Conservation (phyloP, 2,329 filamentous ascomycete species). For the Sclerotinia subarctica region DNA sequence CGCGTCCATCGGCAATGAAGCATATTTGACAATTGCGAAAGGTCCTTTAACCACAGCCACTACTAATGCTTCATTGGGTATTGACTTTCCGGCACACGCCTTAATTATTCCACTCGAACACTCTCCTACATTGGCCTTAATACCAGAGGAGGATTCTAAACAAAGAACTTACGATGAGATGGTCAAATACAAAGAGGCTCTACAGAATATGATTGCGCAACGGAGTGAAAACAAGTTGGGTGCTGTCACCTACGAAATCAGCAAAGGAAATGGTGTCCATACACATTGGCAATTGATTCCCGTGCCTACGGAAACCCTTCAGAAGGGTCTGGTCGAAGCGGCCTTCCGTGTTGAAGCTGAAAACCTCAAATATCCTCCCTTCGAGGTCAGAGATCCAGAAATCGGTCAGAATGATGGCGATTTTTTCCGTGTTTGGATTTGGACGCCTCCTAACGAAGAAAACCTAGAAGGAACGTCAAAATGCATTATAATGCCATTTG, state of each 20-base stretch:
- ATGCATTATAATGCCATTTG: constrained; percentile 71
- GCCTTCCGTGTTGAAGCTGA: constrained; percentile 87
- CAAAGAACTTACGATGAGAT: constrained; percentile 72
- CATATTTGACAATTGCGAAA: constrained; percentile 88
- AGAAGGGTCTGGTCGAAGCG: constrained; percentile 74
- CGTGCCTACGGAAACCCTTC: constrained; percentile 64
- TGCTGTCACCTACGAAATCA: constrained; percentile 89
- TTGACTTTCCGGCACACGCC: constrained; percentile 79
- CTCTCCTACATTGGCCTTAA: constrained; percentile 67
- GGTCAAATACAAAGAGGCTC: constrained; percentile 69
- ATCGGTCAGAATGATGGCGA: constrained; percentile 56
- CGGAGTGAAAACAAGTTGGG: constrained; percentile 60
- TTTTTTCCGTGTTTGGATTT: constrained; percentile 82
- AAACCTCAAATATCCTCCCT: constrained; percentile 58
- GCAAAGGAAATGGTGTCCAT: constrained; percentile 75
- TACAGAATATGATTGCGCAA: constrained; percentile 76
- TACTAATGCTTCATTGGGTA: constrained; percentile 61
- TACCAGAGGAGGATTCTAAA: constrained; percentile 52
- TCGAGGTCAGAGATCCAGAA: constrained; percentile 48
- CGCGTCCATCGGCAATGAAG: constrained; percentile 80
- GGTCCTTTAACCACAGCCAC: constrained; percentile 73
- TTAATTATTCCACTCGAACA: constrained; percentile 89
- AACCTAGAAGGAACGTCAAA: constrained; percentile 49
- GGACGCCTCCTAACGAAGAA: constrained; percentile 53
- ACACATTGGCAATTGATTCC: constrained; percentile 93